Conservation (phyloP, 2,329 filamentous ascomycete species). For the Xylariaceae sp. region DNA sequence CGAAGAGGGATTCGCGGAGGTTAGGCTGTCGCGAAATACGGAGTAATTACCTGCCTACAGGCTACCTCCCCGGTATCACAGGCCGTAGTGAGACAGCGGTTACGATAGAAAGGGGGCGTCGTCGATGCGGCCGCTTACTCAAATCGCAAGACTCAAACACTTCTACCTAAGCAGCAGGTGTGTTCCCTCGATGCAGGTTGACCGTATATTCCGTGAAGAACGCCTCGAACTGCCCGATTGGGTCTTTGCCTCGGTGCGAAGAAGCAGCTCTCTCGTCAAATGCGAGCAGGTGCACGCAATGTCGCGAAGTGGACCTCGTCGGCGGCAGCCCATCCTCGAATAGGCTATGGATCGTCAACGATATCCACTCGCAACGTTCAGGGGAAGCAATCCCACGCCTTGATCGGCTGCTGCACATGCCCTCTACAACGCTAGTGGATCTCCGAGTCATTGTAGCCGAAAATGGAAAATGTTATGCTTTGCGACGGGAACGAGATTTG, state of each 20-base stretch:
- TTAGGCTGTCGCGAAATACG: too few relatives aligned
- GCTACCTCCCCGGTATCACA: too few relatives aligned
- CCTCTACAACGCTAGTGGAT: not conserved
- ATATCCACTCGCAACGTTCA: constrained; percentile 11
- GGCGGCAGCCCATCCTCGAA: constrained; percentile 4
- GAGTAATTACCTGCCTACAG: too few relatives aligned
- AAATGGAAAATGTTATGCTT: constrained; percentile 4
- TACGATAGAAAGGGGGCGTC: too few relatives aligned
- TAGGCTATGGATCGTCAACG: constrained; percentile 1
- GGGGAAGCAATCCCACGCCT: constrained; percentile 2
- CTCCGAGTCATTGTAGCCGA: not conserved
- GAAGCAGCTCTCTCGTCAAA: not conserved
- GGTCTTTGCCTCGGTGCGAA: not conserved
- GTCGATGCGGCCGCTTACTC: too few relatives aligned
- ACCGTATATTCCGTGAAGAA: too few relatives aligned
- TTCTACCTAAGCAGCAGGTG: too few relatives aligned
- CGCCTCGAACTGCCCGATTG: not conserved
- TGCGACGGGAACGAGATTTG: not conserved
- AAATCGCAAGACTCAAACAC: too few relatives aligned
- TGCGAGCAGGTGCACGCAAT: not conserved
- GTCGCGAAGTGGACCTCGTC: not conserved
- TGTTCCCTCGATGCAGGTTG: too few relatives aligned
- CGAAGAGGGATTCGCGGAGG: too few relatives aligned
- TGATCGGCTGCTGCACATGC: not conserved
- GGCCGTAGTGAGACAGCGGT: too few relatives aligned